A percentile compares a stretch with the other conserved stretches of the same genome.
phyloP scores from a whole-genome alignment of 257 asterid species.

The Nicotiana tabacum region DNA sequence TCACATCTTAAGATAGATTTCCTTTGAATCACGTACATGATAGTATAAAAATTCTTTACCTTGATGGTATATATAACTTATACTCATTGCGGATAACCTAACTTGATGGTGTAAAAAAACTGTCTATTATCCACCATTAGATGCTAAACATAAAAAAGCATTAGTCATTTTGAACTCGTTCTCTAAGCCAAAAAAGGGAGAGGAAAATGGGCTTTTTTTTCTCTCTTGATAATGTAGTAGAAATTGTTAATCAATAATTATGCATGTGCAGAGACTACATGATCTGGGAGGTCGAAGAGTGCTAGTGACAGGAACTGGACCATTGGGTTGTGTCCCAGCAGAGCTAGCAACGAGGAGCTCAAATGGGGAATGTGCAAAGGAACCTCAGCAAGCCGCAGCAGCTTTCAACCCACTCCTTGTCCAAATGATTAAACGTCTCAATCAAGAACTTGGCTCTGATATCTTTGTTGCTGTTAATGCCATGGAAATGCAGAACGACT shows the following conservation, averaged over 20 bases:
- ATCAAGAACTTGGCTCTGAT: constrained; percentile 40
- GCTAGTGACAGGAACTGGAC: constrained; percentile 84
- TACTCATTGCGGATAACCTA: too few species aligned
- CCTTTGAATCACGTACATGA: too few species aligned
- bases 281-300: constrained; percentile 67
- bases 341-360: constrained; percentile 57
- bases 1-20: too few species aligned
- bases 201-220: neutral
- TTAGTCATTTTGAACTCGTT: neutral
- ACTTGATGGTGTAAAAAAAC: too few species aligned
- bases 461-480: constrained; percentile 74
- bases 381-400: constrained; percentile 50
- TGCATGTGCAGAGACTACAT: constrained; percentile 45
- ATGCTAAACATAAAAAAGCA: neutral
- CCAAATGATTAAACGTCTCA: constrained; percentile 44
- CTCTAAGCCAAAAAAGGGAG: neutral
- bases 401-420: constrained; percentile 67
- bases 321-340: constrained; percentile 87
- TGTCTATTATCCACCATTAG: neutral
- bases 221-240: neutral
- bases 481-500: constrained; percentile 43
- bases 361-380: constrained; percentile 61
- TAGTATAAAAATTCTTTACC: too few species aligned
- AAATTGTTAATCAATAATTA: neutral
- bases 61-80: too few species aligned